phyloP scores from a whole-genome alignment of 2,329 filamentous ascomycete genomes.

The Aspergillus quadrilineatus region DNA sequence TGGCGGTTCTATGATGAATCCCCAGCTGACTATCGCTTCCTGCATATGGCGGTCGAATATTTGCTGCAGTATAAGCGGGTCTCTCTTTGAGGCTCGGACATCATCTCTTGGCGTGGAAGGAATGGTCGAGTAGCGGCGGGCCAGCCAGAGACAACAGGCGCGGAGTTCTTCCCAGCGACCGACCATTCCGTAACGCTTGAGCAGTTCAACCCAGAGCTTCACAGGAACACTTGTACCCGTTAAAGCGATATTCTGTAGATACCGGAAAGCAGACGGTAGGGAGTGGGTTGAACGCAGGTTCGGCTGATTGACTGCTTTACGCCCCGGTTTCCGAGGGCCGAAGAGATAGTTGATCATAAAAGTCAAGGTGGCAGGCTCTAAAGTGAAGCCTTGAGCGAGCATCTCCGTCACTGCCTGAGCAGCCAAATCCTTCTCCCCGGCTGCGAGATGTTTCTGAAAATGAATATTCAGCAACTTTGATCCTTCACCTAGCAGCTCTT shows the following conservation, averaged over 20 bases:
- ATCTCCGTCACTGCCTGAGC: constrained; percentile 50
- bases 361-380: constrained; percentile 47
- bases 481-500: constrained; percentile 35
- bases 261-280: constrained; percentile 45
- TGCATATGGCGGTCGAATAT: constrained; percentile 48
- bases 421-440: constrained; percentile 32
- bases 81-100: constrained; percentile 9
- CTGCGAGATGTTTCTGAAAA: constrained; percentile 40
- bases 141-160: constrained; percentile 54
- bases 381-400: constrained; percentile 42
- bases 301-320: constrained; percentile 25
- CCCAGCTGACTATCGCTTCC: constrained; percentile 51
- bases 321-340: constrained; percentile 29
- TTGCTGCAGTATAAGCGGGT: constrained; percentile 31
- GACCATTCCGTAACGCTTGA: constrained; percentile 61
- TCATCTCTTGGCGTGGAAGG: background rate
- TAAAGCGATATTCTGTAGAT: constrained; percentile 50
- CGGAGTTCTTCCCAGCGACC: constrained; percentile 53
- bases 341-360: constrained; percentile 42
- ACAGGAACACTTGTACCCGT: constrained; percentile 44
- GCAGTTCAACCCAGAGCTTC: constrained; percentile 56
- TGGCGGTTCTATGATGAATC: constrained; percentile 41
- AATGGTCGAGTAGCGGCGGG: constrained; percentile 37
- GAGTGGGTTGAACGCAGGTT: constrained; percentile 38
- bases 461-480: constrained; percentile 38